Evolutionary conservation across 768 basidiomycete genomes (phyloP).

Genomic region (Tricholoma terreum): DNA sequence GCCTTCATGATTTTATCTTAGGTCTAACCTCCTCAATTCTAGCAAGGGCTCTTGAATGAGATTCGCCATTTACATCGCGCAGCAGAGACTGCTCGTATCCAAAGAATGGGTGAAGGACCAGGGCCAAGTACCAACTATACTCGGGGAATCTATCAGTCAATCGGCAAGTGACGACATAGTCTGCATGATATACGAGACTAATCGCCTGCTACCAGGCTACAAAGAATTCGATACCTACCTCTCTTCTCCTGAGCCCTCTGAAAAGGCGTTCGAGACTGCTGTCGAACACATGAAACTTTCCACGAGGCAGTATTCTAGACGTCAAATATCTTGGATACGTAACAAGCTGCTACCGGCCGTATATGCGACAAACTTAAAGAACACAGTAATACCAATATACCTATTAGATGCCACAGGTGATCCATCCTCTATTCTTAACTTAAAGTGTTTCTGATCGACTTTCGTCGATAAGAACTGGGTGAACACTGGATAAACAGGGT

Average conservation of each 20-base stretch:
- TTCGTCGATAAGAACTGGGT: constrained; percentile 40
- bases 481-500: constrained; percentile 61
- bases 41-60: constrained; percentile 83
- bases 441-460: not conserved
- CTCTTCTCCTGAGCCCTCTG: constrained; percentile 35
- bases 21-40: constrained; percentile 9
- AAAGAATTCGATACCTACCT: constrained; percentile 83
- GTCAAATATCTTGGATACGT: constrained; percentile 89
- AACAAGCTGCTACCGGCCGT: constrained; percentile 84
- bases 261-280: constrained; percentile 48
- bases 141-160: constrained; percentile 89
- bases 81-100: constrained; percentile 12
- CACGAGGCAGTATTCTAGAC: constrained; percentile 88
- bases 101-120: not conserved
- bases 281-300: constrained; percentile 80
- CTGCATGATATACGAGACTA: not conserved
- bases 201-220: constrained; percentile 58
- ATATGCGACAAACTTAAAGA: constrained; percentile 42
- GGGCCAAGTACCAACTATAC: constrained; percentile 53
- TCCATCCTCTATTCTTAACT: constrained; percentile 10
- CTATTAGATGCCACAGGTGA: constrained; percentile 69
- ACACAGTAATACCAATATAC: constrained; percentile 37
- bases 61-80: constrained; percentile 52
- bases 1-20: not conserved
- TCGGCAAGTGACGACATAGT: constrained; percentile 49